Conservation (phyloP, 768 basidiomycete genomes). For the Fistulinella prunicolor region DNA sequence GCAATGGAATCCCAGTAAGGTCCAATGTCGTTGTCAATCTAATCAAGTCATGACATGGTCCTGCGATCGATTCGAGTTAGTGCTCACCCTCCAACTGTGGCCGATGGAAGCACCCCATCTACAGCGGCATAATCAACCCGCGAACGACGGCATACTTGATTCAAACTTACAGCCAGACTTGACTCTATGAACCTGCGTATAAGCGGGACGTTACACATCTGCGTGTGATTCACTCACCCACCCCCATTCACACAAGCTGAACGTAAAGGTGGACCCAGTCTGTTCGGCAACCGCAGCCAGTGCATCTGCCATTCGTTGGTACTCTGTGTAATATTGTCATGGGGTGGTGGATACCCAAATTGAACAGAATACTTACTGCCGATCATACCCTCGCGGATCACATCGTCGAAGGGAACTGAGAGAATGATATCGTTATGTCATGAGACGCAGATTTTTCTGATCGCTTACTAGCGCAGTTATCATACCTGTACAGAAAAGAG, state of each 20-base stretch:
- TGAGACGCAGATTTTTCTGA: not conserved
- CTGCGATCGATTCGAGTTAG: too few relatives aligned
- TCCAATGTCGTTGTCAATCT: slow-evolving; percentile 25
- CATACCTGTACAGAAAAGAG: slow-evolving; percentile 40
- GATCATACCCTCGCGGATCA: slow-evolving; percentile 50
- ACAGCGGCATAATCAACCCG: not conserved
- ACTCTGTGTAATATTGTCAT: slow-evolving; percentile 39
- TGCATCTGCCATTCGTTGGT: slow-evolving; percentile 57
- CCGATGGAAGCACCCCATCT: slow-evolving; percentile 36
- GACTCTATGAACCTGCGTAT: slow-evolving; percentile 35
- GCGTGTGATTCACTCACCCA: slow-evolving; percentile 38
- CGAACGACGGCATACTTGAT: slow-evolving; percentile 18
- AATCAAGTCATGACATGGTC: not conserved
- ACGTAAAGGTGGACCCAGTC: slow-evolving; percentile 52
- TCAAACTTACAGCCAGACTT: slow-evolving; percentile 59
- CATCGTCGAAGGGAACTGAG: slow-evolving; percentile 53
- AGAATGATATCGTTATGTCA: not conserved
- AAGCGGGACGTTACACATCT: not conserved
- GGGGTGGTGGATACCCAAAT: not conserved
- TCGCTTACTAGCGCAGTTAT: slow-evolving; percentile 53
- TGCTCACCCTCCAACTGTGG: slow-evolving; percentile 44
- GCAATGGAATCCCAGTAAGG: slow-evolving; percentile 51
- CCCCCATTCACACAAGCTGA: slow-evolving; percentile 68
- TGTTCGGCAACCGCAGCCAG: slow-evolving; percentile 43
- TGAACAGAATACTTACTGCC: slow-evolving; percentile 40